phyloP scores from a whole-genome alignment of 2,329 filamentous ascomycete species.

The Pseudocercospora crystallina region DNA sequence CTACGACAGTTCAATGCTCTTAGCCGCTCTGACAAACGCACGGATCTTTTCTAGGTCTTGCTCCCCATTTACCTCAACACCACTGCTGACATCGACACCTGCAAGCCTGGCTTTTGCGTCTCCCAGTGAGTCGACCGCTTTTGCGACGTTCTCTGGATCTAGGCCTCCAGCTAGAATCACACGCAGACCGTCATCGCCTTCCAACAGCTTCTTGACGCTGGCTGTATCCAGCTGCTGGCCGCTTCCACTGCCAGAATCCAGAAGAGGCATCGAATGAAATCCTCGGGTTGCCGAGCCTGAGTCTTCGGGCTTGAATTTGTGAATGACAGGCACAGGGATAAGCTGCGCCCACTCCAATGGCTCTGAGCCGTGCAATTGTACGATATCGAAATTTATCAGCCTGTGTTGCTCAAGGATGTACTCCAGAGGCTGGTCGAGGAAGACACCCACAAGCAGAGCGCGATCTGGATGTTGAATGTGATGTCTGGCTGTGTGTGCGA shows the following conservation, averaged over 20 bases:
- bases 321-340: conserved; percentile 91
- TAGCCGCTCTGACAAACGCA: conserved; percentile 75
- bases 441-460: conserved; percentile 86
- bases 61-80: conserved; percentile 79
- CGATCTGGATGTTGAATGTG: conserved; percentile 55
- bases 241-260: conserved; percentile 83
- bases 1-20: conserved; percentile 40
- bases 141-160: conserved; percentile 72
- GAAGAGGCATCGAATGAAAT: conserved; percentile 77
- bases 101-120: conserved; percentile 61
- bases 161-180: conserved; percentile 85
- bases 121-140: conserved; percentile 64
- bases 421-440: conserved; percentile 82
- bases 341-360: conserved; percentile 85
- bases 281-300: conserved; percentile 71
- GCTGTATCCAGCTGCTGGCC: conserved; percentile 74
- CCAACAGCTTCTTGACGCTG: conserved; percentile 66
- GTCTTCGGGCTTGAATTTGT: conserved; percentile 76
- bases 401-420: conserved; percentile 79
- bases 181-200: conserved; percentile 67
- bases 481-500: conserved; percentile 55
- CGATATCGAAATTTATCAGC: conserved; percentile 75
- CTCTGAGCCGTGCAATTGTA: conserved; percentile 90
- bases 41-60: conserved; percentile 81
- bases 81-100: conserved; percentile 90